phyloP scores from a whole-genome alignment of 768 basidiomycete species.

The Leccinellum rugosiceps region DNA sequence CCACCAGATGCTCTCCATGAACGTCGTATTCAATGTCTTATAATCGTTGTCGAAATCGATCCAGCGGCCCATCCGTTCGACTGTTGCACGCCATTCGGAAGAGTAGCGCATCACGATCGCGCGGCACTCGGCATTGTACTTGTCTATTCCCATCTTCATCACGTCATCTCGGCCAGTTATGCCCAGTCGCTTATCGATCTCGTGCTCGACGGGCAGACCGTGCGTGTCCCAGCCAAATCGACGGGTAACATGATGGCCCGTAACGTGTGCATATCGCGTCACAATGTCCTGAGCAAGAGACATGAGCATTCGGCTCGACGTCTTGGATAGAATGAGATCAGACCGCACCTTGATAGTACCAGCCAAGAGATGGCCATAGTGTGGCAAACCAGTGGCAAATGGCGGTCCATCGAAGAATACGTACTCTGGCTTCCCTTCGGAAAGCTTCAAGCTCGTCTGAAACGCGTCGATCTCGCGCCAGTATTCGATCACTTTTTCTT shows the following conservation, averaged over 20 bases:
- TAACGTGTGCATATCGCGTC: slow-evolving; percentile 91
- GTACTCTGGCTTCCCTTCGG: slow-evolving; percentile 85
- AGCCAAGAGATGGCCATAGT: slow-evolving; percentile 91
- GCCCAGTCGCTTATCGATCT: slow-evolving; percentile 94
- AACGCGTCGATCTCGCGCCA: slow-evolving; percentile 99
- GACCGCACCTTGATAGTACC: slow-evolving; percentile 84
- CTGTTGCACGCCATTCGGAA: slow-evolving; percentile 89
- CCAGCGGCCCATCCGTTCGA: slow-evolving; percentile 99
- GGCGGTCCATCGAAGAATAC: slow-evolving; percentile 98
- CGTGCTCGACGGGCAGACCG: slow-evolving; percentile 97
- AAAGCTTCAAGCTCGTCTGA: slow-evolving; percentile 87
- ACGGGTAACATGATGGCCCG: slow-evolving; percentile 87
- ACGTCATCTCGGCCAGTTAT: slow-evolving; percentile 95
- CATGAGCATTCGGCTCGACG: neutral
- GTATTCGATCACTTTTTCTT: slow-evolving; percentile 84
- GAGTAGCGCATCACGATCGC: slow-evolving; percentile 97
- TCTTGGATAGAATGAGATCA: neutral
- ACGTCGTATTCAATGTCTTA: slow-evolving; percentile 89
- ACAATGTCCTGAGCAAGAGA: slow-evolving; percentile 79
- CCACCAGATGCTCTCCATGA: slow-evolving; percentile 99
- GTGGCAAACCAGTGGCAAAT: slow-evolving; percentile 94
- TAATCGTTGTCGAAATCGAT: slow-evolving; percentile 99
- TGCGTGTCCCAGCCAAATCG: slow-evolving; percentile 99
- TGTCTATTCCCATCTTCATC: slow-evolving; percentile 91
- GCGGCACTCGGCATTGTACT: slow-evolving; percentile 96